phyloP scores from a whole-genome alignment of 352 stramenopile species.

The Phytophthora europaea region DNA sequence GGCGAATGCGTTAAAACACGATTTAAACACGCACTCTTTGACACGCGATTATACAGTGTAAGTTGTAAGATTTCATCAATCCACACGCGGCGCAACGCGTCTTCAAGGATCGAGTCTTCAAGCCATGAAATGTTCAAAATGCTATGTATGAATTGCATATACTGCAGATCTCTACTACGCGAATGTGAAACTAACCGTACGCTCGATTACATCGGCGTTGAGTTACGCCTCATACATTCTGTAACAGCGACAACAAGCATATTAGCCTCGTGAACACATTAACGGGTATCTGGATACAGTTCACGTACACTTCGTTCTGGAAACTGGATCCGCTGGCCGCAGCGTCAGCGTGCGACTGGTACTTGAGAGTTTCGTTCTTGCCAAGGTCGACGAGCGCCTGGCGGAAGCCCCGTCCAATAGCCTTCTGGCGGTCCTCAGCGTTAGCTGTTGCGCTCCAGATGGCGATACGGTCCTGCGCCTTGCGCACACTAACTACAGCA shows the following conservation, averaged over 20 bases:
- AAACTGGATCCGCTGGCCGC: constrained; percentile 91
- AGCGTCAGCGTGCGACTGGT: constrained; percentile 89
- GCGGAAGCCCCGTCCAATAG: constrained; percentile 85
- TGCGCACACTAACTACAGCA: constrained; percentile 96
- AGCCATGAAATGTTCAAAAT: constrained; percentile 36
- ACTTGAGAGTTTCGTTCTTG: constrained; percentile 92
- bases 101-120: background rate
- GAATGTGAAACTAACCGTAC: constrained; percentile 55
- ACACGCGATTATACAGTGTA: background rate
- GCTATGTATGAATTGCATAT: constrained; percentile 49
- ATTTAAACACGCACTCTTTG: constrained; percentile 15
- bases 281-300: background rate
- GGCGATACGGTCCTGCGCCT: constrained; percentile 95
- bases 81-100: background rate
- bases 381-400: constrained; percentile 82
- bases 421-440: constrained; percentile 78
- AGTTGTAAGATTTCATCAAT: background rate
- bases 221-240: constrained; percentile 90
- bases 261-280: constrained; percentile 6
- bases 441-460: constrained; percentile 94
- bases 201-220: constrained; percentile 70
- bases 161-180: constrained; percentile 55
- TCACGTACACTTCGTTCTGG: constrained; percentile 92
- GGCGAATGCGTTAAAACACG: constrained; percentile 9
- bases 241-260: constrained; percentile 18